Evolutionary conservation across 306 rosid genomes (phyloP).

Genomic region (Lathyrus oleraceus): DNA sequence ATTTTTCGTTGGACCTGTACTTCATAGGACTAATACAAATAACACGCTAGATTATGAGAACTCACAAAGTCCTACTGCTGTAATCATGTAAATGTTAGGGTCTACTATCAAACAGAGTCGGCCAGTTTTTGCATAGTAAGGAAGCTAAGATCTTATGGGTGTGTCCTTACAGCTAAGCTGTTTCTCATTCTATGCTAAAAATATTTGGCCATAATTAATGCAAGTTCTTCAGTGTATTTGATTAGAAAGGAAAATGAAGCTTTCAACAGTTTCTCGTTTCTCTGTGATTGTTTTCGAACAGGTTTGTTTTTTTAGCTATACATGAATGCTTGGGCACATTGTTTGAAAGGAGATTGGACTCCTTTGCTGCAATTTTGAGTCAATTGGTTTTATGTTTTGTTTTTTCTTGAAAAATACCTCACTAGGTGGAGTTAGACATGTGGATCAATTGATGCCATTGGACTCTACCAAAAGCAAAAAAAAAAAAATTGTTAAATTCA

Average conservation of each 20-base stretch:
- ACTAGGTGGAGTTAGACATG: constrained; percentile 7
- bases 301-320: not conserved
- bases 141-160: not conserved
- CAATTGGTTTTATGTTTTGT: not conserved
- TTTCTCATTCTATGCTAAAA: not conserved
- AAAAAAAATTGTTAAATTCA: not conserved
- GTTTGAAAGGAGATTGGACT: not conserved
- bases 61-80: not conserved
- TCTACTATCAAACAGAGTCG: not conserved
- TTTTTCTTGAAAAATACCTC: not conserved
- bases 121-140: not conserved
- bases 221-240: not conserved
- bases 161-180: constrained; percentile 8
- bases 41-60: not conserved
- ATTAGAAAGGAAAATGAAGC: not conserved
- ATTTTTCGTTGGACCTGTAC: not conserved
- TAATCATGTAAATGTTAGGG: not conserved
- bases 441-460: not conserved
- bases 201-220: not conserved
- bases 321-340: not conserved
- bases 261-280: not conserved
- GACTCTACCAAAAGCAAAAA: not conserved
- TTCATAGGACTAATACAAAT: constrained; percentile 10
- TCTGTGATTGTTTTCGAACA: not conserved
- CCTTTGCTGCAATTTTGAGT: not conserved